Conservation (phyloP, 805 yeast species). For the Pichia nanzhaoensis region DNA sequence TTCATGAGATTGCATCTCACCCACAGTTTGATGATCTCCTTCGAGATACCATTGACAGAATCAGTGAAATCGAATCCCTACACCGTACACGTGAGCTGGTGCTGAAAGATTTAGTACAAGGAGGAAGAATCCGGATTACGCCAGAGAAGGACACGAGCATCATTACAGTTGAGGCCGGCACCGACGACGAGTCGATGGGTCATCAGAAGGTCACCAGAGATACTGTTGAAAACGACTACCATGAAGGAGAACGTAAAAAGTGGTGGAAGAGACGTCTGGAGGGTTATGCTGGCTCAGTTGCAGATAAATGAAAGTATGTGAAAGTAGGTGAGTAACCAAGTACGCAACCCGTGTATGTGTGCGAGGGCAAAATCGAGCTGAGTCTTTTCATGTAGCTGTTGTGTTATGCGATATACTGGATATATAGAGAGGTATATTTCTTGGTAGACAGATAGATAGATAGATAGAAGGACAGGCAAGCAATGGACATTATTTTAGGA, state of each 20-base stretch:
- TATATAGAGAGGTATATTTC: no score
- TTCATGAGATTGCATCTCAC: slow-evolving; percentile 65
- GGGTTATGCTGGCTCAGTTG: slow-evolving; percentile 11
- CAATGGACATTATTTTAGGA: slow-evolving; percentile 89
- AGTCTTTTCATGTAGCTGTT: no score
- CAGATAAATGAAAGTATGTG: no score
- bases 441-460: no score
- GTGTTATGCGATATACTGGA: no score
- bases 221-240: slow-evolving; percentile 30
- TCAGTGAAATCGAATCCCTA: slow-evolving; percentile 68
- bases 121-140: slow-evolving; percentile 37
- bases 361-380: no score
- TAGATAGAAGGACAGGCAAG: not conserved
- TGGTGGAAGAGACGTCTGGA: slow-evolving; percentile 48
- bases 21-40: slow-evolving; percentile 65
- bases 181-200: slow-evolving; percentile 6
- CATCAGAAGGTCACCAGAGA: slow-evolving; percentile 15
- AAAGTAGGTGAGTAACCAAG: no score
- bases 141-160: slow-evolving; percentile 6
- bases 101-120: slow-evolving; percentile 57
- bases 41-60: slow-evolving; percentile 58
- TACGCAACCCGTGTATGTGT: no score
- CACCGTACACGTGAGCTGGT: slow-evolving; percentile 74
- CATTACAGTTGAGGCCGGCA: not conserved
- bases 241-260: slow-evolving; percentile 29